Conservation (phyloP, 2,329 filamentous ascomycete species). For the Domatiomyces catenatus region DNA sequence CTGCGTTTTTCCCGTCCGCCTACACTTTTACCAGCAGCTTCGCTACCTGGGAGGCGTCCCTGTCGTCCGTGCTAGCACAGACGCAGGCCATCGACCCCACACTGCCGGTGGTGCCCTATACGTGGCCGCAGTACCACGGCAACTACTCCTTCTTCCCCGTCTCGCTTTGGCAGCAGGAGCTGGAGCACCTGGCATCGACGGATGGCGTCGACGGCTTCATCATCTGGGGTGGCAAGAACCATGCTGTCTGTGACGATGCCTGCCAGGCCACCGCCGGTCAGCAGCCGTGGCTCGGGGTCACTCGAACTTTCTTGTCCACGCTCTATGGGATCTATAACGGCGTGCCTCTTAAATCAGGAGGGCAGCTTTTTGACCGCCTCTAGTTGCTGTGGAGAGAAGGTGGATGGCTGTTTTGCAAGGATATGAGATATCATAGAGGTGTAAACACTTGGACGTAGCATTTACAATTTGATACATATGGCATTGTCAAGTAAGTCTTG, state of each 20-base stretch:
- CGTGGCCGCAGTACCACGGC: neutral
- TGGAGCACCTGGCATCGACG: neutral
- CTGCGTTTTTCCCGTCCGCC: neutral
- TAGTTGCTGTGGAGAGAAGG: no score
- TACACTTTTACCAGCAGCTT: neutral
- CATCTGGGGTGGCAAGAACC: neutral
- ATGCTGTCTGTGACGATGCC: neutral
- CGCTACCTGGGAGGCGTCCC: neutral
- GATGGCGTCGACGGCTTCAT: neutral
- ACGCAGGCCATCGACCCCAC: neutral
- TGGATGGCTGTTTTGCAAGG: no score
- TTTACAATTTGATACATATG: no score
- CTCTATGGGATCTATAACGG: neutral
- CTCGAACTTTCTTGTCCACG: neutral
- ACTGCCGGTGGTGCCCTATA: neutral
- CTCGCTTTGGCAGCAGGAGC: conserved; percentile 1
- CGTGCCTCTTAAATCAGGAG: neutral
- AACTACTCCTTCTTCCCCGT: neutral
- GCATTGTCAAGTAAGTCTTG: no score
- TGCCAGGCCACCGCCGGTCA: neutral
- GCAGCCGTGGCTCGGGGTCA: neutral
- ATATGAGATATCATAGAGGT: no score
- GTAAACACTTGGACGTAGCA: no score
- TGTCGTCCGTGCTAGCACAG: neutral
- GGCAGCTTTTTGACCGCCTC: no score